Evolutionary conservation across 371 early-diverging fungal species (phyloP).

Genomic region (Phascolomyces articulosus): DNA sequence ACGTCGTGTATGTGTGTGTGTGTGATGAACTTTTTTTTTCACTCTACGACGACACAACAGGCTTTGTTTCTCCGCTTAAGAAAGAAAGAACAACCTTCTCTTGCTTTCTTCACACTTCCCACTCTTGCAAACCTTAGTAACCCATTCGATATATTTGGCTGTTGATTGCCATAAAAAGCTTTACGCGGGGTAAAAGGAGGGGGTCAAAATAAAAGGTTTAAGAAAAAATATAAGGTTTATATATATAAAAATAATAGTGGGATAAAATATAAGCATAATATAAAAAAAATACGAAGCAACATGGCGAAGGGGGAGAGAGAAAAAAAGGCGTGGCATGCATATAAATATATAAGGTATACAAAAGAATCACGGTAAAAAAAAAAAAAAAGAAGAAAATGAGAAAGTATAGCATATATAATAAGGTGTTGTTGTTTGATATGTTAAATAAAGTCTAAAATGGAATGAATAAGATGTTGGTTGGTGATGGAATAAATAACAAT

Average conservation of each 20-base stretch:
- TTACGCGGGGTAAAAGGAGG: no score
- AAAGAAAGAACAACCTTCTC: neutral
- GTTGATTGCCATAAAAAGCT: no score
- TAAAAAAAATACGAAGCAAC: neutral
- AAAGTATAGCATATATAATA: no score
- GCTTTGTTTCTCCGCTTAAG: neutral
- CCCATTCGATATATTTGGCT: no score
- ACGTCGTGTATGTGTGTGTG: neutral
- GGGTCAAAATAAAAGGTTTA: no score
- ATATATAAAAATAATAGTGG: neutral
- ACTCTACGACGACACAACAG: neutral
- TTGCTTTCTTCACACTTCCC: neutral
- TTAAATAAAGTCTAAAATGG: no score
- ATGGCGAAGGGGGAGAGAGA: neutral
- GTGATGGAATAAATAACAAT: no score
- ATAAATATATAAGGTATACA: neutral
- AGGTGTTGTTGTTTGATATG: no score
- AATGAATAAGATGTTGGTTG: no score
- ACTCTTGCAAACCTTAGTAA: no score
- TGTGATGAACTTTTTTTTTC: neutral
- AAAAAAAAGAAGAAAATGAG: neutral
- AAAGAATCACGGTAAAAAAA: neutral
- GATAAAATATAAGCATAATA: no score
- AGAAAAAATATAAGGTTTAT: neutral
- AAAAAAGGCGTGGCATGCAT: no score